A percentile compares a stretch with the other conserved stretches of the same genome.
Conservation (phyloP, 768 basidiomycete species). For the Mycena metata region DNA sequence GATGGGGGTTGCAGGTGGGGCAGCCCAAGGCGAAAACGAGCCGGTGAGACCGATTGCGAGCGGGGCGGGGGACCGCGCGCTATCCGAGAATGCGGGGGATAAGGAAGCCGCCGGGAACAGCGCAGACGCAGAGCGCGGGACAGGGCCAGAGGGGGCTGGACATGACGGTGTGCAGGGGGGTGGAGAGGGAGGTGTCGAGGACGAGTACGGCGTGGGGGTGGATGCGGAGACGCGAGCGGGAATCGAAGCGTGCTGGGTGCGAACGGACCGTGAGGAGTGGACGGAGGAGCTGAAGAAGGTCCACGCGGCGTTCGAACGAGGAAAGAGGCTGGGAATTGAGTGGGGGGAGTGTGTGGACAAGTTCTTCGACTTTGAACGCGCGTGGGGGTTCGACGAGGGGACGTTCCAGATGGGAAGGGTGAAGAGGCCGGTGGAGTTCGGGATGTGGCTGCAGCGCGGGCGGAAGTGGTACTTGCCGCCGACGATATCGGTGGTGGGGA, state of each 20-base stretch:
- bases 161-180: no score
- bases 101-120: no score
- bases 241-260: not conserved
- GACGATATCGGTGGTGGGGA: not conserved
- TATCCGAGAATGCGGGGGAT: no score
- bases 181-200: no score
- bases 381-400: not conserved
- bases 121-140: no score
- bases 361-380: slow-evolving; percentile 9
- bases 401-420: not conserved
- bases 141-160: no score
- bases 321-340: not conserved
- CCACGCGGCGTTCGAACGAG: slow-evolving; percentile 5
- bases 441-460: not conserved
- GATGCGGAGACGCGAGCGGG: no score
- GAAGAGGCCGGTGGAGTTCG: not conserved
- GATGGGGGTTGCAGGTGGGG: no score
- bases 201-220: no score
- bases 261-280: not conserved
- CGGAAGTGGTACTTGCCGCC: not conserved
- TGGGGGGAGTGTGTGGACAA: not conserved
- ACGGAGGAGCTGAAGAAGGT: not conserved
- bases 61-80: no score
- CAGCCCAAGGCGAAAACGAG: no score
- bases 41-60: no score